Conservation (phyloP, 75 land plant species). For the Pinus albicaulis region DNA sequence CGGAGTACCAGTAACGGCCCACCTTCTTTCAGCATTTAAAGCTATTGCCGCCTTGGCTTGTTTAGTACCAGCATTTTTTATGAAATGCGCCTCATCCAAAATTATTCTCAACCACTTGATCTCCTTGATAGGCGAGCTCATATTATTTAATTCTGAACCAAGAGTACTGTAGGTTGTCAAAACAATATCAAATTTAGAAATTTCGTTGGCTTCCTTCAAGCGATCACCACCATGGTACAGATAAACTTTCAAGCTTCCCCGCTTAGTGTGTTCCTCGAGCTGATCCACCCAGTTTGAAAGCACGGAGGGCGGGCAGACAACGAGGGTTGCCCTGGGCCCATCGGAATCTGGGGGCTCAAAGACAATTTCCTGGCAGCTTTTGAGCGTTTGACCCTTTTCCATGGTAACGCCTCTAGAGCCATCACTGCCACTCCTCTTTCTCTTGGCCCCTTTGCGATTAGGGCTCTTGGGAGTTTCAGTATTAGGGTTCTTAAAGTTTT, state of each 20-base stretch:
- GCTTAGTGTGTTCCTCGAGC: constrained; percentile 68
- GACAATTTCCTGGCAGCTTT: not conserved
- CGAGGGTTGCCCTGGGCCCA: constrained; percentile 49
- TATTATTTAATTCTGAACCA: constrained; percentile 42
- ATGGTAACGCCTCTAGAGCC: not conserved
- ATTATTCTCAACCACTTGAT: constrained; percentile 78
- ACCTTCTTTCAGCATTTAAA: constrained; percentile 66
- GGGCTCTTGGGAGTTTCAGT: not conserved
- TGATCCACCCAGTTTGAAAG: constrained; percentile 84
- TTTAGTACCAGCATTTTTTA: constrained; percentile 66
- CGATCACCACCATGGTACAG: constrained; percentile 75
- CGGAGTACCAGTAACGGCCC: constrained; percentile 95
- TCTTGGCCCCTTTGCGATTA: constrained; percentile 3
- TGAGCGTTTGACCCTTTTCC: no score
- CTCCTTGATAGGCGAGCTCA: constrained; percentile 51
- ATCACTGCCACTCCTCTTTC: constrained; percentile 10
- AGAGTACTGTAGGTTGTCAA: constrained; percentile 85
- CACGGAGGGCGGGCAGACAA: constrained; percentile 90
- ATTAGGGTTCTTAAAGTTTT: not conserved
- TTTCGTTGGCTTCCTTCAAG: constrained; percentile 39
- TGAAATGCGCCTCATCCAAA: constrained; percentile 86
- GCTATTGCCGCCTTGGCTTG: constrained; percentile 63
- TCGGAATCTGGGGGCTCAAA: not conserved
- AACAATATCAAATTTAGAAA: constrained; percentile 70
- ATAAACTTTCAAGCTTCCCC: constrained; percentile 62